phyloP scores from a whole-genome alignment of 2,329 filamentous ascomycete species.

The Fusarium incarnatum region DNA sequence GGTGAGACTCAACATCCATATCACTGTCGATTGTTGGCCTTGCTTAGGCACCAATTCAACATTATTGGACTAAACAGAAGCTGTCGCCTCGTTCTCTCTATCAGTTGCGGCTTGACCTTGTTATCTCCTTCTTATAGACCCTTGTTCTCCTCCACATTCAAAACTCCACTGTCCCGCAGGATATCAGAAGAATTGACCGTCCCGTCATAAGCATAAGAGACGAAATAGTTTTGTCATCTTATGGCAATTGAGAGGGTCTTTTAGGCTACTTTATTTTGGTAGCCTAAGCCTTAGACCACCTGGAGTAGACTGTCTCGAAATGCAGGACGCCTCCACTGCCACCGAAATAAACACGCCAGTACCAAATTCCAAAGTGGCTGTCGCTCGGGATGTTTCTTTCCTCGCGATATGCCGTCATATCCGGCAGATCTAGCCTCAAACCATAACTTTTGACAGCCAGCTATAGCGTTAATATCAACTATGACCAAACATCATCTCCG shows the following conservation, averaged over 20 bases:
- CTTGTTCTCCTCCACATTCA: neutral
- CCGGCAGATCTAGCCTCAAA: constrained; percentile 28
- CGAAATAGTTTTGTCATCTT: too few species aligned
- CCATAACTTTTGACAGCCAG: constrained; percentile 20
- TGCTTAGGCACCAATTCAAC: constrained; percentile 22
- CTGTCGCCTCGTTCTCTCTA: constrained; percentile 6
- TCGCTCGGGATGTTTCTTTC: constrained; percentile 27
- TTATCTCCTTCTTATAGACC: constrained; percentile 17
- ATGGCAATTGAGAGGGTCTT: too few species aligned
- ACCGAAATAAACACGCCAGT: constrained; percentile 5
- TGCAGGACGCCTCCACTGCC: constrained; percentile 6
- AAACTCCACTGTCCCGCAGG: constrained; percentile 7
- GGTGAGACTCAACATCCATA: constrained; percentile 28
- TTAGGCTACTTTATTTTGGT: too few species aligned
- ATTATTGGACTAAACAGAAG: neutral
- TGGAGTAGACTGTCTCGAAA: neutral
- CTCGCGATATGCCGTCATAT: constrained; percentile 43
- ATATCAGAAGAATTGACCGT: too few species aligned
- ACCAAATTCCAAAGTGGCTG: constrained; percentile 17
- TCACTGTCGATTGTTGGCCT: constrained; percentile 1
- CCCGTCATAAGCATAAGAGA: too few species aligned
- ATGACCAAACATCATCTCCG: neutral
- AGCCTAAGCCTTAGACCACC: too few species aligned
- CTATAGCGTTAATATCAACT: constrained; percentile 10
- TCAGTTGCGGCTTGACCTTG: constrained; percentile 1